Evolutionary conservation across 192 early-diverging fungal genomes (phyloP), one percentile per base, ranked within the genome.

Genomic region (Globomyces pollinis-pini): DNA sequence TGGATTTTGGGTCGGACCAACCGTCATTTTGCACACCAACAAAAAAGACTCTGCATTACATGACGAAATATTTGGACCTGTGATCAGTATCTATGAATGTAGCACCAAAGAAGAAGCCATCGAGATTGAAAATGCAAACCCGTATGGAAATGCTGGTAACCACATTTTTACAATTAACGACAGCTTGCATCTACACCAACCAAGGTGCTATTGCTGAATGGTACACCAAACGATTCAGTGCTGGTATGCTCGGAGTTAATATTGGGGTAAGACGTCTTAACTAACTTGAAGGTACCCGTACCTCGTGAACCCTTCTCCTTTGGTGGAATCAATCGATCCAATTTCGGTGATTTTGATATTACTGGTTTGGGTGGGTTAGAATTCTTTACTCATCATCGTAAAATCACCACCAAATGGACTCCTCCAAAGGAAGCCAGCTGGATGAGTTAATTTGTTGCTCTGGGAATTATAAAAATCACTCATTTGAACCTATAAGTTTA

Each of bases 41-140:
- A 61, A 74, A 29, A 53, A 59, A 28, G 88, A 88, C 51, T 38
- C 59, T 8, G 87, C 87, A 24, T 70, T 89, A 61, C 76, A 83
- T 44, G 77, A 81, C 44, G 89, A 91, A 74, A 89, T 91, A 51
- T 91, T 91, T 77, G 89, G 89, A 6, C 89, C 89, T 0, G 85
- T 87, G 5, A 63, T 91, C 47, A 83, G 80, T 28, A 74, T 91
- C 38, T 69, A 81, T 59, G 69, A 75, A 12, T 77, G 76, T 42
- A 53, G 63, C 5, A 64, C 38, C 56, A 65, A 71, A 18, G 84
- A 85, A 24, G 80, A 84, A 55, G 89, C 89, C 0, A 58, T 91
- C 42, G 77, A 51, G 6, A 77, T 91, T 16, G 89, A 90, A 67
- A 89, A 88, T 42, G 78, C 76, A 15, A 87, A 84, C 41, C 67